Percentiles rank a stretch among this genome's conserved stretches.
phyloP scores from a whole-genome alignment of 257 asterid genomes.

The Voacanga thouarsii region DNA sequence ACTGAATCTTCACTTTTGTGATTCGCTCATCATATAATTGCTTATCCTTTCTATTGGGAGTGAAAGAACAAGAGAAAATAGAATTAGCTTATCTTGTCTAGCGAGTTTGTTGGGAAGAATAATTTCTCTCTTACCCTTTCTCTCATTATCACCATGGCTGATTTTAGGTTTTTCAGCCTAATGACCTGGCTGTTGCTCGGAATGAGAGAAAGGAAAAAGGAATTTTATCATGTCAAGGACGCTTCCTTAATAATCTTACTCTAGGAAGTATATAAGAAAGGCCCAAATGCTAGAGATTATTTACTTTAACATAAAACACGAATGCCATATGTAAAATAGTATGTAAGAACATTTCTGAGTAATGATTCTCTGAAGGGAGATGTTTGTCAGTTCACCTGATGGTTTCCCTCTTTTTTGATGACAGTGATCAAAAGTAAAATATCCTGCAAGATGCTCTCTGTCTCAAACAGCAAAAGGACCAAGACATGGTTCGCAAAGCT shows the following conservation, averaged over 20 bases:
- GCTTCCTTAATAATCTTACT: not conserved
- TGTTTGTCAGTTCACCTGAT: slow-evolving; percentile 4
- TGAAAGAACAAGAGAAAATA: not conserved
- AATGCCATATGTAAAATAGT: not conserved
- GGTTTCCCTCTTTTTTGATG: not conserved
- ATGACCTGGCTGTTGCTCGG: not conserved
- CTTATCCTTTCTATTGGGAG: not conserved
- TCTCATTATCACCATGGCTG: not conserved
- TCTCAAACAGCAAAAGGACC: slow-evolving; percentile 35
- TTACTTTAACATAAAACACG: not conserved
- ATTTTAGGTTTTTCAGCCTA: not conserved
- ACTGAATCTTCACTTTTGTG: not conserved
- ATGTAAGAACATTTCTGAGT: not conserved
- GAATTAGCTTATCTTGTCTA: not conserved
- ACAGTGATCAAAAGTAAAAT: slow-evolving; percentile 15
- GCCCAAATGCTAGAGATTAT: not conserved
- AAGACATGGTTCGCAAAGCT: slow-evolving; percentile 63
- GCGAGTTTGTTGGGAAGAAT: not conserved
- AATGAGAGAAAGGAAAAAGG: slow-evolving; percentile 2
- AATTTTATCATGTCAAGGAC: not conserved
- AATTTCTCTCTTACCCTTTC: not conserved
- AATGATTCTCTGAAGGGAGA: not conserved
- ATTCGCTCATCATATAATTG: not conserved
- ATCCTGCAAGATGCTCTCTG: slow-evolving; percentile 56
- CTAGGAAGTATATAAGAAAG: not conserved